Evolutionary conservation across 257 asterid species (phyloP), one percentile per base, ranked within the genome.

Genomic region (Gardenia jasminoides): DNA sequence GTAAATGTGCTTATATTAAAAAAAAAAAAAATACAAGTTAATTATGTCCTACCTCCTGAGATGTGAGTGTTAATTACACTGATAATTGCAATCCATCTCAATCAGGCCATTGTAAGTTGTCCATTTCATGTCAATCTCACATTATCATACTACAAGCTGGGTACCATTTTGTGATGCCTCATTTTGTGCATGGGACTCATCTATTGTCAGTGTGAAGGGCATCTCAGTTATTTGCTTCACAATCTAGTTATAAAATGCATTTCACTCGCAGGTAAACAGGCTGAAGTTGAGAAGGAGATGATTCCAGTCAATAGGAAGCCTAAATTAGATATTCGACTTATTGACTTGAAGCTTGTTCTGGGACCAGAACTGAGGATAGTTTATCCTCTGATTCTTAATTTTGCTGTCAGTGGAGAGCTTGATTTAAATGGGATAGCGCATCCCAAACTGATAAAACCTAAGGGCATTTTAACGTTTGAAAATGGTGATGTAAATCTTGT

Each of bases 401-500:
- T 92, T 89, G 99, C 97, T 78, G 88, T 96, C 75, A 92, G 97
- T 82, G 99, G 99, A 80, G 99, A 93, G 86, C 97, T 96, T 56
- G 99, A 96, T 79, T 87, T 96, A 82, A 93, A 96, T 83, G 99
- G 99, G 62, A 89, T 85, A 30, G 99, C 98, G 80, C 97, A 93
- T 87, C 93, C 98, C 54, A 93, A 96, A 80, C 87, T 87, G 94
- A 93, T 96, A 87, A 93, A 90, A 83, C 98, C 99, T 72, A 93
- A 88, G 87, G 99, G 99, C 76, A 70, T 91, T 79, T 84, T 96
- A 76, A 88, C 89, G 33, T 96, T 96, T 44, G 99, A 93, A 89
- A 96, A 96, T 76, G 99, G 99, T 64, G 97, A 96, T 82, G 97
- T 96, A 73, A 96, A 88, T 87, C 99, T 96, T 79, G 99, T 96